Evolutionary conservation across 495 filamentous ascomycete genomes (phyloP).

Genomic region (Daldinia caldariorum): DNA sequence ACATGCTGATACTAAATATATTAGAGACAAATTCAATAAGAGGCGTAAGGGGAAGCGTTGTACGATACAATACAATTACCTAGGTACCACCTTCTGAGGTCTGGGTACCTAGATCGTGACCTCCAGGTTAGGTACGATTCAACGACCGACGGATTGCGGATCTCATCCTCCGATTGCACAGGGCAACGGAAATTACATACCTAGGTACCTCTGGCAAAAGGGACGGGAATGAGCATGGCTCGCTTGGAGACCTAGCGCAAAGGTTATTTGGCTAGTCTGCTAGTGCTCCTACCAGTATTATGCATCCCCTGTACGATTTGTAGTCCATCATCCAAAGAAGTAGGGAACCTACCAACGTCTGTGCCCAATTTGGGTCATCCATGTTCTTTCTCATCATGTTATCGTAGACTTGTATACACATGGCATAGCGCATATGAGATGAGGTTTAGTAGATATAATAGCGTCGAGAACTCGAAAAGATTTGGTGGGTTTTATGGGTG

Average conservation of each 20-base stretch:
- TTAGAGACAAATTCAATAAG: slow-evolving; percentile 15
- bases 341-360: slow-evolving; percentile 19
- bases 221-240: neutral
- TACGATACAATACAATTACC: slow-evolving; percentile 18
- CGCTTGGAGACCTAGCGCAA: neutral
- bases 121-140: slow-evolving; percentile 7
- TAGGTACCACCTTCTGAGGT: neutral
- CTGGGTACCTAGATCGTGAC: too few relatives aligned
- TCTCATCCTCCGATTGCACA: slow-evolving; percentile 46
- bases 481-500: neutral
- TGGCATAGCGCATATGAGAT: too few relatives aligned
- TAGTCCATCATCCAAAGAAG: slow-evolving; percentile 25
- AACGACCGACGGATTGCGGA: slow-evolving; percentile 33
- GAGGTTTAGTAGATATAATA: neutral
- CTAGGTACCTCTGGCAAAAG: slow-evolving; percentile 29
- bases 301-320: slow-evolving; percentile 15
- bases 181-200: slow-evolving; percentile 45
- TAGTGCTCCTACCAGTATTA: slow-evolving; percentile 26
- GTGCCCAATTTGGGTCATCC: slow-evolving; percentile 2
- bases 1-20: slow-evolving; percentile 11
- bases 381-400: slow-evolving; percentile 4
- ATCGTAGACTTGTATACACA: neutral
- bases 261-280: slow-evolving; percentile 4
- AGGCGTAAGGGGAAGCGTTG: neutral
- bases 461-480: neutral